A percentile compares a stretch with the other conserved stretches of the same genome.
Conservation (phyloP, 495 filamentous ascomycete species). For the Podospora pseudoanserina region DNA sequence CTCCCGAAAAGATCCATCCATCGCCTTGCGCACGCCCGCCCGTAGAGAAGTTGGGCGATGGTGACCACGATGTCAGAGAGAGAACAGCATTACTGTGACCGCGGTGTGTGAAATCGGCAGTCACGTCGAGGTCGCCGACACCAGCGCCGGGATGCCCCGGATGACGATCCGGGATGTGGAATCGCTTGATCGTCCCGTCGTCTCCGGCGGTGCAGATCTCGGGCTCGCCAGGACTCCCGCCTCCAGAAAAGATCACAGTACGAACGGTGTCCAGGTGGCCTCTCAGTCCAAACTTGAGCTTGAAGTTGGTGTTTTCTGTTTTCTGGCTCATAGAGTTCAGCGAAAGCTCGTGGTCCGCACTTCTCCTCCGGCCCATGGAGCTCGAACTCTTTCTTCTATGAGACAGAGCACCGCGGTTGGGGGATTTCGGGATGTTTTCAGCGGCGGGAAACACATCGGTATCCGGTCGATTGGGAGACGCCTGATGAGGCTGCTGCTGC, state of each 20-base stretch:
- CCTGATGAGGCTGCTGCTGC: conserved; percentile 27
- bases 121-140: conserved; percentile 78
- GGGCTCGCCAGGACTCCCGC: conserved; percentile 87
- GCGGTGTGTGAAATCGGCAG: conserved; percentile 88
- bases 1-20: conserved; percentile 97
- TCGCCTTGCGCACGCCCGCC: conserved; percentile 81
- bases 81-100: conserved; percentile 90
- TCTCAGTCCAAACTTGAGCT: conserved; percentile 84
- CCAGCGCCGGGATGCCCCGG: conserved; percentile 49
- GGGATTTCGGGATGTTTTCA: conserved; percentile 76
- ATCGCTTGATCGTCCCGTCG: conserved; percentile 91
- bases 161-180: conserved; percentile 79
- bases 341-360: conserved; percentile 52
- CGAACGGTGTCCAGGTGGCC: conserved; percentile 93
- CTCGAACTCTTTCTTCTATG: conserved; percentile 82
- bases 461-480: conserved; percentile 61
- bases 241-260: conserved; percentile 91
- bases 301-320: conserved; percentile 69
- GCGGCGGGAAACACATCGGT: conserved; percentile 81
- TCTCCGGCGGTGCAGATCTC: conserved; percentile 97
- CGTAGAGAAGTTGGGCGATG: conserved; percentile 78
- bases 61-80: conserved; percentile 78
- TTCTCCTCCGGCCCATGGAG: conserved; percentile 53
- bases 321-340: conserved; percentile 45
- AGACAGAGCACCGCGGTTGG: conserved; percentile 63